Base-by-base conservation (phyloP, 345 rosid species). In the Conringia planisiliqua region DNA sequence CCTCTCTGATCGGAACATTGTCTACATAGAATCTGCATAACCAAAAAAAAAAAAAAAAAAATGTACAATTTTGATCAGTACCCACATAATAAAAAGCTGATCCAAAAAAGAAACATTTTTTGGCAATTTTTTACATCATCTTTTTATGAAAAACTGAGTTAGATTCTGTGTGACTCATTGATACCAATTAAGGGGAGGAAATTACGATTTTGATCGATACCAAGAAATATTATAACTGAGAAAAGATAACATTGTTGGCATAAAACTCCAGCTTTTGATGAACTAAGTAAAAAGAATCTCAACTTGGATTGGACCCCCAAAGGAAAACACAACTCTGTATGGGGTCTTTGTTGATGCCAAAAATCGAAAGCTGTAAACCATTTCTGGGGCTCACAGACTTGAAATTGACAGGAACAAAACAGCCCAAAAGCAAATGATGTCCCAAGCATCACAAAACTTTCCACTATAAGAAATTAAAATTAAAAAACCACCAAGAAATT, bases 1-100 rank as follows among this genome's bases (percentile, higher is more conserved):
- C 81, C 80, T 90, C 96, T 79, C 98, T 84, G 10, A 96, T 90
- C 0, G 99, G 97, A 38, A 90, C 58, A 71, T 77, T 76, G 73
- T 94, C 98, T 18, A 94, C 85, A 40, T 79, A 90, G 78, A 94
- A 94, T 86, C 98, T 94, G 82, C 77, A 82, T 46, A 26, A 22
- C 68, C 51, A 40, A 32, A 22, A 0, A 70, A 58, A 22, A 73
- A 65, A 40, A 32, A 22, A 0, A 70, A 58, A 22, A 73, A 65
- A 64, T 13, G 13, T 5, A 52, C 24, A 27, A 43, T 56, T 62
- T 70, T 61, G 32, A 55, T 76, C 65, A 57, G 13, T 46, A 65
- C 47, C 30, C 65, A 65, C 57, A 42, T 32, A 16, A 32, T 7
- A 27, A 39, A 39, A 72, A 62, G 6, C 38, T 43, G 5, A 35